These are phyloP conservation scores for Cladophialophora chaetospira DNA, from an alignment of 2,329 filamentous ascomycete genomes.

Conservation along the genomic window DNA sequence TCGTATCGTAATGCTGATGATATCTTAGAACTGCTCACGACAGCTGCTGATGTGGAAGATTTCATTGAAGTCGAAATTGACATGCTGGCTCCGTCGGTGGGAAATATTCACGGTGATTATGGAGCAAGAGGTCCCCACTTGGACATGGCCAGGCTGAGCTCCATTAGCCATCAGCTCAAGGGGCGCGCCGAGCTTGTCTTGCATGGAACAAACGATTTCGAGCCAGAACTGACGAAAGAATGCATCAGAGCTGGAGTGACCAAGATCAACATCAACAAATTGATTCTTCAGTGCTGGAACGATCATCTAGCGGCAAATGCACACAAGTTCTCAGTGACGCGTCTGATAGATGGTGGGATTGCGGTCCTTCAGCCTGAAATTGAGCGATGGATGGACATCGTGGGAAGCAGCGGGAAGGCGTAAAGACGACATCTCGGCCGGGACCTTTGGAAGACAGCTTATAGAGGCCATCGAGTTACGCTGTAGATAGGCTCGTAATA, in stretches of 20 bases:
- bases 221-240: conserved; percentile 55
- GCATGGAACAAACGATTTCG: conserved; percentile 40
- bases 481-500: too few species aligned
- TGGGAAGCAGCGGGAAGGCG: too few species aligned
- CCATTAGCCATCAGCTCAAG: background rate
- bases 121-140: conserved; percentile 37
- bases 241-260: conserved; percentile 58
- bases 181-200: background rate
- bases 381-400: too few species aligned
- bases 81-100: conserved; percentile 72
- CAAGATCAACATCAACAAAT: conserved; percentile 60
- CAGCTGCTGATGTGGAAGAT: conserved; percentile 67
- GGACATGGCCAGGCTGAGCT: background rate
- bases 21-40: too few species aligned
- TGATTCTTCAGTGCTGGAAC: too few species aligned
- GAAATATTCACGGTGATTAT: conserved; percentile 67
- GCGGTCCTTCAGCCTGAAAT: too few species aligned
- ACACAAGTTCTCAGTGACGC: too few species aligned
- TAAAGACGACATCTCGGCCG: too few species aligned
- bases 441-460: too few species aligned
- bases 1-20: conserved; percentile 59
- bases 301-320: too few species aligned
- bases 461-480: too few species aligned
- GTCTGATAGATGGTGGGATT: too few species aligned
- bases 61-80: conserved; percentile 73